These are phyloP conservation scores for Botryotinia narcissicola DNA, from an alignment of 2,329 filamentous ascomycete species.

Conservation along the genomic window DNA sequence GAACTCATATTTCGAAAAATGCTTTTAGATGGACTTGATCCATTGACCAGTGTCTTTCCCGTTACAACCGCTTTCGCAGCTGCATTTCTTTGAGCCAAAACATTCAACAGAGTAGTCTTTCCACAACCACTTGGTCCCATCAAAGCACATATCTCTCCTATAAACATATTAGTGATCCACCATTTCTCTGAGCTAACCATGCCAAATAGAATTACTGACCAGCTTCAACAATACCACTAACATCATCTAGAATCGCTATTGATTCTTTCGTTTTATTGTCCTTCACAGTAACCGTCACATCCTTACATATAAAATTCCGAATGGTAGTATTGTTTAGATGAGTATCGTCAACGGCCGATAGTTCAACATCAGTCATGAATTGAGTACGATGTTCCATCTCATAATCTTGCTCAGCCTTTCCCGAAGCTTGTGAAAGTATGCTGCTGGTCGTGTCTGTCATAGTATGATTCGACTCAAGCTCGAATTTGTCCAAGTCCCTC, in stretches of 20 bases:
- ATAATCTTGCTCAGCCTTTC: slow-evolving; percentile 12
- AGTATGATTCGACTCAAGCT: background rate
- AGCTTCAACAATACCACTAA: slow-evolving; percentile 63
- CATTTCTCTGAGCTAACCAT: background rate
- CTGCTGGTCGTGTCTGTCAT: slow-evolving; percentile 19
- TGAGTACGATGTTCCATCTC: slow-evolving; percentile 9
- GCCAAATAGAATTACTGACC: slow-evolving; percentile 42
- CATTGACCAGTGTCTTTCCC: slow-evolving; percentile 62
- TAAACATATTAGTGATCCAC: slow-evolving; percentile 12
- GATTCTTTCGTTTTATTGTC: slow-evolving; percentile 63
- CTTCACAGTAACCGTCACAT: slow-evolving; percentile 68
- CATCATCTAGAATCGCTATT: slow-evolving; percentile 60
- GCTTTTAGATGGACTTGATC: slow-evolving; percentile 49
- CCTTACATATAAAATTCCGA: slow-evolving; percentile 62
- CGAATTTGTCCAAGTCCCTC: background rate
- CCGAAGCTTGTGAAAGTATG: slow-evolving; percentile 14
- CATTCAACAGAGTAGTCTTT: slow-evolving; percentile 82
- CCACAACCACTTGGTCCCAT: slow-evolving; percentile 76
- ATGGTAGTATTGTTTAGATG: slow-evolving; percentile 64
- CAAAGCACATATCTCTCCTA: slow-evolving; percentile 71
- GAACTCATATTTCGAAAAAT: slow-evolving; percentile 65
- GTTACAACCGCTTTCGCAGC: slow-evolving; percentile 54
- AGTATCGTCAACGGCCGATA: slow-evolving; percentile 28
- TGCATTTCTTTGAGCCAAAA: slow-evolving; percentile 61
- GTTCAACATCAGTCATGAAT: slow-evolving; percentile 34